These are phyloP conservation scores for Fusarium sp. DNA, from an alignment of 2,329 filamentous ascomycete genomes.

Conservation along the genomic window DNA sequence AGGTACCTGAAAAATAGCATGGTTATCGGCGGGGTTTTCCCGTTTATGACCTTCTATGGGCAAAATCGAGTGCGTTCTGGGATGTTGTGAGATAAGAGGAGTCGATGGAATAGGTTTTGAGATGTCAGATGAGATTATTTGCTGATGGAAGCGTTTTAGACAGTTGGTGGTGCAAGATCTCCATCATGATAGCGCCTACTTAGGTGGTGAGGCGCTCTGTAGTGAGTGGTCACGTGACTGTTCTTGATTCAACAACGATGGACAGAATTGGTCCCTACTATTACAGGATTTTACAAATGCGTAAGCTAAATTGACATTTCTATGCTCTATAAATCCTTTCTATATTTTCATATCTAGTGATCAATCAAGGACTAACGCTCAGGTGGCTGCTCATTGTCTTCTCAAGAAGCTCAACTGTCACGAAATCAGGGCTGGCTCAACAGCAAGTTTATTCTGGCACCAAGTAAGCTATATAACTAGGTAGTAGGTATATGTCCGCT, in stretches of 20 bases:
- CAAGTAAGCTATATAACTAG: not conserved
- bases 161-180: slow-evolving; percentile 37
- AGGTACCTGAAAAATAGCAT: slow-evolving; percentile 63
- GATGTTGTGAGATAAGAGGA: rapidly evolving
- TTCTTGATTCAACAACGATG: slow-evolving; percentile 3
- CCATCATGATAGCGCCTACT: slow-evolving; percentile 38
- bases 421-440: not conserved
- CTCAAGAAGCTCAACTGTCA: not conserved
- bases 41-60: not conserved
- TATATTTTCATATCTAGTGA: not conserved
- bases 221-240: slow-evolving; percentile 32
- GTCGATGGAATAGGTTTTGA: not conserved
- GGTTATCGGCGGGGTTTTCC: slow-evolving; percentile 40
- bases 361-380: not conserved
- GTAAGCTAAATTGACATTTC: not conserved
- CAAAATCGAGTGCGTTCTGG: not conserved
- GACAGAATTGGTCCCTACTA: not conserved
- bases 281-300: not conserved
- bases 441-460: not conserved
- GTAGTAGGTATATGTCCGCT: not conserved
- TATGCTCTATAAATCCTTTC: not conserved
- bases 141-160: slow-evolving; percentile 25
- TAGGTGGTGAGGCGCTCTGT: slow-evolving; percentile 5
- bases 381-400: too few species aligned
- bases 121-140: slow-evolving; percentile 8